Evolutionary conservation across 148 eudicot genomes (phyloP), one percentile per base, ranked within the genome.

Genomic region (Rhododendron henanense): DNA sequence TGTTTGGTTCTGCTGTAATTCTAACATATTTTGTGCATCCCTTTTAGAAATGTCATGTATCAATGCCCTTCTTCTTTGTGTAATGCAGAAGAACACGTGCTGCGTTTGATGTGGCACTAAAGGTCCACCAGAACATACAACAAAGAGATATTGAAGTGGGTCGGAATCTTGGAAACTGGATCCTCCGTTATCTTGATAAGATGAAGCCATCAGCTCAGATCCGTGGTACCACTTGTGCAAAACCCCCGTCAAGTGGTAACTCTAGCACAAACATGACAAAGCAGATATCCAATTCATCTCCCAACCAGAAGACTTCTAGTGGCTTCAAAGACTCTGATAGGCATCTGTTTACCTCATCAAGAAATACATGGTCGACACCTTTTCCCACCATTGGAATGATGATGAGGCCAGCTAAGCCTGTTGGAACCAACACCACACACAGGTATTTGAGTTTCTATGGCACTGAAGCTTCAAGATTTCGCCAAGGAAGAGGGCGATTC

Each of bases 201-300:
- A 86, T 91, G 89, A 96, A 96, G 90, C 99, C 98, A 51, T 91
- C 95, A 0, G 99, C 99, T 85, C 93, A 95, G 75, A 96, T 96
- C 50, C 91, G 95, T 82, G 91, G 90, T 45, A 57, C 79, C 37
- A 25, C 90, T 8, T 55, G 74, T 13, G 89, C 80, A 78, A 84
- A 82, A 65, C 91, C 84, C 28, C 90, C 88, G 37, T 85, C 90
- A 55, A 83, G 78, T 63, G 85, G 88, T 48, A 91, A 85, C 78
- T 48, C 86, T 3, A 87, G 86, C 71, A 16, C 87, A 39, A 91
- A 41, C 41, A 19, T 47, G 25, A 81, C 69, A 85, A 93, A 91
- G 83, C 91, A 87, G 85, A n/a, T 88, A 16, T 81, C 87, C 14
- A 88, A 84, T 67, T 79, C 81, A 31, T 79, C 87, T 69, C 87